These are phyloP conservation scores for Clavispora fructus DNA, from an alignment of 805 yeast genomes.

Conservation along the genomic window DNA sequence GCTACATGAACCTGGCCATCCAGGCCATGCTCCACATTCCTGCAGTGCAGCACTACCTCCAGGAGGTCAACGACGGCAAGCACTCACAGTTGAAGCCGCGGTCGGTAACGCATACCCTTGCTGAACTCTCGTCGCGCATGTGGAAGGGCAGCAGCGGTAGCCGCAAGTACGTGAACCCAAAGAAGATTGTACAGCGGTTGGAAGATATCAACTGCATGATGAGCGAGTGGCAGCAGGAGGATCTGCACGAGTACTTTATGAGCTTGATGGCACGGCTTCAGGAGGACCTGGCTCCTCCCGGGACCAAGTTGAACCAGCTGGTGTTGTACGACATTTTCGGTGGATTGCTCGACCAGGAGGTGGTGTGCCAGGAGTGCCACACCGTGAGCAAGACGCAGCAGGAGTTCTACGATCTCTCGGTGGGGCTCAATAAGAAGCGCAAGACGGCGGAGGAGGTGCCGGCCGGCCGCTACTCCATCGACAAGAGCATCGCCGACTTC, in stretches of 20 bases:
- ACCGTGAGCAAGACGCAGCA: constrained; percentile 82
- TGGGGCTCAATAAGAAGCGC: constrained; percentile 53
- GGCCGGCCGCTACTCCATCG: constrained; percentile 52
- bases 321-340: constrained; percentile 92
- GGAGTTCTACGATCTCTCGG: constrained; percentile 87
- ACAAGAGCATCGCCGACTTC: constrained; percentile 71
- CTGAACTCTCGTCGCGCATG: constrained; percentile 65
- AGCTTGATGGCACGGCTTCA: constrained; percentile 81
- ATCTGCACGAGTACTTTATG: constrained; percentile 96
- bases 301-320: constrained; percentile 74
- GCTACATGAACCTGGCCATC: constrained; percentile 93
- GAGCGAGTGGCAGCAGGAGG: constrained; percentile 98
- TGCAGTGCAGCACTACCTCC: constrained; percentile 77
- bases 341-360: constrained; percentile 78
- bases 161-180: constrained; percentile 62
- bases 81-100: constrained; percentile 41
- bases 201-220: constrained; percentile 91
- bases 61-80: constrained; percentile 55
- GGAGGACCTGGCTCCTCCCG: constrained; percentile 89
- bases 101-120: constrained; percentile 62
- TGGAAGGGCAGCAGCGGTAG: constrained; percentile 47
- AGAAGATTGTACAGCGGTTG: constrained; percentile 60
- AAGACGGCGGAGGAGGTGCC: background rate
- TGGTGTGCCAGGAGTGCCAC: constrained; percentile 79
- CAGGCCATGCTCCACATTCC: constrained; percentile 90